Conservation (phyloP, 1,139 yeast species). For the Sugiyamaella castrensis region DNA sequence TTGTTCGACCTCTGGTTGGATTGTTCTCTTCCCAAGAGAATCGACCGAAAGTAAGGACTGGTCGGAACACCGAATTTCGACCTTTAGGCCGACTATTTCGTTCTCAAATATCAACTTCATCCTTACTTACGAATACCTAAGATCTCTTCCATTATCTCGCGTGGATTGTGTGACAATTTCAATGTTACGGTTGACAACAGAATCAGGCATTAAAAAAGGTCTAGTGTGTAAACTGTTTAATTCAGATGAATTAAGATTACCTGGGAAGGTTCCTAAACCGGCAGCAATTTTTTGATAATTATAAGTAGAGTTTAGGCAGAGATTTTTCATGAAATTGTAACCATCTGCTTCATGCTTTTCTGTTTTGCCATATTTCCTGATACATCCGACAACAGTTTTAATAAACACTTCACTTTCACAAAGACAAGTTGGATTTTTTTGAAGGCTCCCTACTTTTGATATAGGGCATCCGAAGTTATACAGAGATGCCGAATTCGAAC, state of each 20-base stretch:
- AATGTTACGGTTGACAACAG: slow-evolving; percentile 2
- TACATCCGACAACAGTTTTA: slow-evolving; percentile 18
- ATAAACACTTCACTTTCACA: slow-evolving; percentile 14
- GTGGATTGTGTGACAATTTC: neutral
- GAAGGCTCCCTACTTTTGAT: slow-evolving; percentile 8
- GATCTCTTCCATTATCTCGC: neutral
- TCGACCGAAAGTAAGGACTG: no score
- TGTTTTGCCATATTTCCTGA: slow-evolving; percentile 3
- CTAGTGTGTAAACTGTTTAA: slow-evolving; percentile 4
- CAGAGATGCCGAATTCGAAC: slow-evolving; percentile 10
- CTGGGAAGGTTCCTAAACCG: neutral
- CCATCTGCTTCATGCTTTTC: slow-evolving; percentile 5
- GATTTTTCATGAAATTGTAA: slow-evolving; percentile 4
- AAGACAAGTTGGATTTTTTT: slow-evolving; percentile 12
- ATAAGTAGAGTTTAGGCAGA: slow-evolving; percentile 6
- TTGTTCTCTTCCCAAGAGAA: slow-evolving; percentile 1
- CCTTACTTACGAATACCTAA: neutral
- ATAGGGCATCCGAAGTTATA: slow-evolving; percentile 16
- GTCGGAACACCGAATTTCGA: no score
- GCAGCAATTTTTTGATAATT: slow-evolving; percentile 4
- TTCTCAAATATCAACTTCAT: no score
- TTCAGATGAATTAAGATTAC: slow-evolving; percentile 3
- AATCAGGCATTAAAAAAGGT: slow-evolving; percentile 11
- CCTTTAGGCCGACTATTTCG: no score
- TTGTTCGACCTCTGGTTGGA: no score